A percentile compares a stretch with the other conserved stretches of the same genome.
phyloP scores from a whole-genome alignment of 192 early-diverging fungal species.

The Phlyctochytrium arcticum region DNA sequence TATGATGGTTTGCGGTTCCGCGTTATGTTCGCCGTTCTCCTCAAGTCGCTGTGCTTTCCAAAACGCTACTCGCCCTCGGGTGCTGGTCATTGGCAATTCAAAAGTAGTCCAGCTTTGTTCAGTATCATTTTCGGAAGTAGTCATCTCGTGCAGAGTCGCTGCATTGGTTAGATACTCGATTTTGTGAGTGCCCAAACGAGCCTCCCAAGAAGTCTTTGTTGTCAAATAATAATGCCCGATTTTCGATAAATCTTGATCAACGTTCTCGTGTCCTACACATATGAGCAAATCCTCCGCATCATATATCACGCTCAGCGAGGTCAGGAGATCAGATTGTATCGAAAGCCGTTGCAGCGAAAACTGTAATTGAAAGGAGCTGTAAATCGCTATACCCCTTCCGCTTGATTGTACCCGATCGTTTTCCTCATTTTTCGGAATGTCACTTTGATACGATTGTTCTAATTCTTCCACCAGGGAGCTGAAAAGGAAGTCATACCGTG shows the following conservation, averaged over 20 bases:
- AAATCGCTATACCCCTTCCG: no score
- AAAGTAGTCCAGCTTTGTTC: conserved; percentile 43
- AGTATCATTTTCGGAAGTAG: conserved; percentile 4
- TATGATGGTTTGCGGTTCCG: not conserved
- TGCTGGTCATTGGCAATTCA: conserved; percentile 48
- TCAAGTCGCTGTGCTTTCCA: not conserved
- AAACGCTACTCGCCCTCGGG: conserved; percentile 1
- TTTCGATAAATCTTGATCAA: conserved; percentile 11
- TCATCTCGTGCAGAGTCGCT: no score
- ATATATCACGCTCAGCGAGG: conserved; percentile 59
- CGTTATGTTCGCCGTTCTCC: not conserved
- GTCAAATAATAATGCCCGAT: no score
- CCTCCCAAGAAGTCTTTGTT: conserved; percentile 38
- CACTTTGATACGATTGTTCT: conserved; percentile 34
- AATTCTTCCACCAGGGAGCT: conserved; percentile 65
- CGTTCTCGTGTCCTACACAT: conserved; percentile 38
- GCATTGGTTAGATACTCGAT: conserved; percentile 47
- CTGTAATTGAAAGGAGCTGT: conserved; percentile 36
- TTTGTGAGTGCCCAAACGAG: conserved; percentile 48
- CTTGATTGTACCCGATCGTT: no score
- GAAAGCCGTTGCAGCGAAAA: conserved; percentile 54
- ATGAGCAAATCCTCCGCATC: conserved; percentile 50
- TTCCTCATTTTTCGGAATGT: not conserved
- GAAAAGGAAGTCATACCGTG: conserved; percentile 64
- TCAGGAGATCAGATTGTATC: conserved; percentile 60